Evolutionary conservation across 257 asterid genomes (phyloP), one percentile per base, ranked within the genome.

Genomic region (Cruciata laevipes): DNA sequence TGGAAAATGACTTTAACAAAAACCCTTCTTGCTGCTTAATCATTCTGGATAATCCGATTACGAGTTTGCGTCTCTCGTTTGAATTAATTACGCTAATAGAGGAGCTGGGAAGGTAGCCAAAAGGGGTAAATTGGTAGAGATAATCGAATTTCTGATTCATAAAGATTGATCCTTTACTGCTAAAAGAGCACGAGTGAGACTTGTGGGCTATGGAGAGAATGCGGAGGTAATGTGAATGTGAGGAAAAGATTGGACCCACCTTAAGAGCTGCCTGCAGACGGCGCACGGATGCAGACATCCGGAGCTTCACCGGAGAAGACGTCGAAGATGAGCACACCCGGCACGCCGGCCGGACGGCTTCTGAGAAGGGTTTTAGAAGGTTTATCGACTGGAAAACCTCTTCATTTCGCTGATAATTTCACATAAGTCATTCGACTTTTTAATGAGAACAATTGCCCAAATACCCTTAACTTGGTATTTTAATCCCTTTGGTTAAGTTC

Each of bases 1-100:
- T n/a, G 47, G 90, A 82, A 62, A 86, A 83, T 27, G 62, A 78
- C 61, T 71, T 68, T 24, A 93, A 69, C 12, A 79, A 27, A 65
- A 63, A 67, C 9, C 72, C 84, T 4, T 82, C 69, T 31, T 78
- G 79, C 63, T 18, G 77, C 74, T 86, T 90, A 61, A 93, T 71
- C 70, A 85, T 81, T 78, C 69, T 84, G 1, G 96, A 77, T 63
- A 90, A 75, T 23, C 90, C 95, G 35, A 84, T 71, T 10, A 79
- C 73, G 40, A 93, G 74, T 75, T 67, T 80, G 44, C 94, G 96
- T 83, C 89, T 86, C 84, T 88, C 97, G 57, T 88, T 80, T 13
- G 95, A 80, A 77, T 79, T 86, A 63, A 88, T 77, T 56, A 76
- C 79, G 63, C 64, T 18, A 66, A 69, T 61, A 33, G 67, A 14